Conservation (phyloP, 2,329 filamentous ascomycete species). For the Pseudopyrenochaeta lycopersici region DNA sequence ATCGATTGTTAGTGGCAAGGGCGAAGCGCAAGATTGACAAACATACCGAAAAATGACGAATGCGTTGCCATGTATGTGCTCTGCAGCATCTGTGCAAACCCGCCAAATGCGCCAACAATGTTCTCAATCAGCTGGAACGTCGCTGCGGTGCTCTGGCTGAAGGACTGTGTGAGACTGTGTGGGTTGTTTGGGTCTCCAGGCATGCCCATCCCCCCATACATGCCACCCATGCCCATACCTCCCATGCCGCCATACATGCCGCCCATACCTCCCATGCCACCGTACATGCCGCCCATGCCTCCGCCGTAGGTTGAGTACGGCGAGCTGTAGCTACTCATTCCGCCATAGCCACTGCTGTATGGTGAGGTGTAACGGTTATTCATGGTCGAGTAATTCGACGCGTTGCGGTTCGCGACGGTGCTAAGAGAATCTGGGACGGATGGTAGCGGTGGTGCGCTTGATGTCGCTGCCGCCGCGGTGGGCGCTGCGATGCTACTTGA, state of each 20-base stretch:
- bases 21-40: not conserved
- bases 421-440: slow-evolving; percentile 81
- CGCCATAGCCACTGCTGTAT: slow-evolving; percentile 57
- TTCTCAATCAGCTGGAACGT: slow-evolving; percentile 99
- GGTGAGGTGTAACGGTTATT: slow-evolving; percentile 64
- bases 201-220: slow-evolving; percentile 50
- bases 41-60: slow-evolving; percentile 94
- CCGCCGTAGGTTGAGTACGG: slow-evolving; percentile 64
- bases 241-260: slow-evolving; percentile 57
- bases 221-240: slow-evolving; percentile 50
- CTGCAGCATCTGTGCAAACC: slow-evolving; percentile 98
- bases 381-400: slow-evolving; percentile 78
- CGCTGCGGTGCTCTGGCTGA: slow-evolving; percentile 92
- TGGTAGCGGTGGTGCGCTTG: slow-evolving; percentile 74
- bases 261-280: slow-evolving; percentile 53
- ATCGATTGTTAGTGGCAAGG: slow-evolving; percentile 18
- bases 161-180: slow-evolving; percentile 92
- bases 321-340: slow-evolving; percentile 63
- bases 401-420: slow-evolving; percentile 85
- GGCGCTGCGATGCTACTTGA: slow-evolving; percentile 52
- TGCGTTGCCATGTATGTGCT: slow-evolving; percentile 99
- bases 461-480: slow-evolving; percentile 51
- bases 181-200: slow-evolving; percentile 79
- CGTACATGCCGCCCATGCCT: slow-evolving; percentile 51
- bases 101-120: slow-evolving; percentile 94